Evolutionary conservation across 768 basidiomycete genomes (phyloP).

Genomic region (Mycena epipterygia): DNA sequence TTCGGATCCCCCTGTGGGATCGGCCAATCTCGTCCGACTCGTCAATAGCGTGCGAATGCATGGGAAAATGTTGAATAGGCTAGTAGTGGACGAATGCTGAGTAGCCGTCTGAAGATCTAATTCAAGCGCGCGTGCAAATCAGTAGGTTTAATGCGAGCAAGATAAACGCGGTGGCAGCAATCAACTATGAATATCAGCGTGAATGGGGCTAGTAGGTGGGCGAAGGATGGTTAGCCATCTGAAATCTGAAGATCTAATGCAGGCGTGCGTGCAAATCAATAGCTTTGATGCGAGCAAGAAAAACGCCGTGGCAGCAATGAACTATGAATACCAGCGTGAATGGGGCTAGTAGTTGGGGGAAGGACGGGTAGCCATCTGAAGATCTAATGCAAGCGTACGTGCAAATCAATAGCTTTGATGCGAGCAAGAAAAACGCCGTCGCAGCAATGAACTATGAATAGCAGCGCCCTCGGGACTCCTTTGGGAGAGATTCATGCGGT

Average conservation of each 20-base stretch:
- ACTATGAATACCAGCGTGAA: too few species aligned
- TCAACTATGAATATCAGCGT: too few species aligned
- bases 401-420: not conserved
- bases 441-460: slow-evolving; percentile 20
- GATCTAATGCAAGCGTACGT: slow-evolving; percentile 19
- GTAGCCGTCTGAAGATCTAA: slow-evolving; percentile 20
- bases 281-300: too few species aligned
- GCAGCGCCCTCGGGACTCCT: not conserved
- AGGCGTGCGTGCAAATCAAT: too few species aligned
- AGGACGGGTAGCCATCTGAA: slow-evolving; percentile 14
- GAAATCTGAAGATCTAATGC: too few species aligned
- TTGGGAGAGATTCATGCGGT: slow-evolving; percentile 32
- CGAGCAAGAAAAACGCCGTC: not conserved
- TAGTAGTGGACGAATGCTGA: not conserved
- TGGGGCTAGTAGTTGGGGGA: not conserved
- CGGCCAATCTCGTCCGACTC: too few species aligned
- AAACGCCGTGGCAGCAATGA: too few species aligned
- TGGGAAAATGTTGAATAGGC: not conserved
- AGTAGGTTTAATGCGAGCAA: too few species aligned
- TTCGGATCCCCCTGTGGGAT: too few species aligned
- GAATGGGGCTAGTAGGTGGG: too few species aligned
- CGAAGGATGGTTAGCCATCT: slow-evolving; percentile 17
- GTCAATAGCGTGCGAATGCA: not conserved
- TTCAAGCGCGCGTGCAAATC: too few species aligned
- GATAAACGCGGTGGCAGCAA: too few species aligned